Base-by-base conservation (phyloP, 306 rosid species). In the Glycine soja region DNA sequence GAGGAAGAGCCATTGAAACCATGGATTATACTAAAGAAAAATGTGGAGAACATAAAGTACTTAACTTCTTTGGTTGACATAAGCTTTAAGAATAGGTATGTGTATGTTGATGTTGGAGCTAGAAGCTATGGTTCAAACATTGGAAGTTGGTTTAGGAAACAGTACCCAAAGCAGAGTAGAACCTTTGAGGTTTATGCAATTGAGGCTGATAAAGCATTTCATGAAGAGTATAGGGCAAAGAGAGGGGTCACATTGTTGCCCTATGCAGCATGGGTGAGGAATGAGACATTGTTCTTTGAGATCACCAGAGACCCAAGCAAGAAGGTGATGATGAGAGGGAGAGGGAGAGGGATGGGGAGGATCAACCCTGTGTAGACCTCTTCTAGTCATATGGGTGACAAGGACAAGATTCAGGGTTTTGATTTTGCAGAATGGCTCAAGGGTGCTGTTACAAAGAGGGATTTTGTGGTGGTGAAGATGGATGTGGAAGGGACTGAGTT, bases 401-500 rank as follows among this genome's bases (percentile, higher is more conserved):
- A 38, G 74, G 88, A 79, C 12, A 86, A 79, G 87, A 88, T 91
- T 38, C 70, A 32, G 30, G 95, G 91, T 65, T 85, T 86, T 82
- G 91, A 91, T 81, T 86, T 91, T 72, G 87, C 89, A 2, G 73
- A 83, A 1, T 89, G 95, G 93, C 75, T 91, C 45, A 88, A 70
- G 46, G 83, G 70, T 52, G 77, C 72, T 5, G 86, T 83, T 34
- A 53, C 81, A 4, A 38, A 47, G 24, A 85, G 80, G 24, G 95
- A 89, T 81, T 91, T 81, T 6, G 91, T 91, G 86, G 93, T 88
- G 34, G 83, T 89, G 85, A 89, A 86, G 78, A 91, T 91, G 90
- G 90, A 91, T 88, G 90, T 86, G 78, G 93, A 89, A 64, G 93
- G 95, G 70, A 52, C 88, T 34, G 91, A 91, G 84, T 89, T 91